Evolutionary conservation across 345 rosid genomes (phyloP), one percentile per base, ranked within the genome.

Genomic region (Salix brachista): DNA sequence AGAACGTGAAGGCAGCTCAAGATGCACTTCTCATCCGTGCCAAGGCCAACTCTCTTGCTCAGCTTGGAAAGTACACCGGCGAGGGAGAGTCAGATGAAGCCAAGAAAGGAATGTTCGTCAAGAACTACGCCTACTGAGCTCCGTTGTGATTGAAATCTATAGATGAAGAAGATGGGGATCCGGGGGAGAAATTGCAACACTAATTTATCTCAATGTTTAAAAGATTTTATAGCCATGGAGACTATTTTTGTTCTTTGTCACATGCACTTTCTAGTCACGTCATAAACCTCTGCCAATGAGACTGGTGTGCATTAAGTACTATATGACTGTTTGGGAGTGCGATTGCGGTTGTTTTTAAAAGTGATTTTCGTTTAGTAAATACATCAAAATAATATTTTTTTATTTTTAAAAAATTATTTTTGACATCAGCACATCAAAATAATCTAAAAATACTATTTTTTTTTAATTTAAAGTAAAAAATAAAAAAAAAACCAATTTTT

Each of bases 31-130:
- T 94, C 54, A 7, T 82, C 75, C 90, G 97, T 34, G 98, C 98
- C 82, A 89, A 84, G 78, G 90, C 97, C 72, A 94, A 94, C 87
- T 94, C 98, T 8, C 85, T 90, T 37, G 98, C 98, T 73, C 98
- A 94, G 97, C 94, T 92, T 14, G 98, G 98, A 39, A 92, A 94
- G 79, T 94, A 92, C 92, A 88, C 91, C 0, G 94, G 97, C 0
- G 92, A 91, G 75, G 97, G 94, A 58, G 98, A 94, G 82, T 90
- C 98, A 12, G 97, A 94, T 67, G 96, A 94, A 79, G 98, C 98
- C 75, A 94, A 92, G 89, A 78, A 91, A 74, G 98, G 92, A 71
- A 89, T 92, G 96, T 92, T 90, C 76, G 98, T 94, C 77, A 92
- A 94, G 89, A 97, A 90, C 74, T 94, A 94, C 78, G 83, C 79